Conservation (phyloP, 202 grass and related monocot species). For the Cymbopogon flexuosus region DNA sequence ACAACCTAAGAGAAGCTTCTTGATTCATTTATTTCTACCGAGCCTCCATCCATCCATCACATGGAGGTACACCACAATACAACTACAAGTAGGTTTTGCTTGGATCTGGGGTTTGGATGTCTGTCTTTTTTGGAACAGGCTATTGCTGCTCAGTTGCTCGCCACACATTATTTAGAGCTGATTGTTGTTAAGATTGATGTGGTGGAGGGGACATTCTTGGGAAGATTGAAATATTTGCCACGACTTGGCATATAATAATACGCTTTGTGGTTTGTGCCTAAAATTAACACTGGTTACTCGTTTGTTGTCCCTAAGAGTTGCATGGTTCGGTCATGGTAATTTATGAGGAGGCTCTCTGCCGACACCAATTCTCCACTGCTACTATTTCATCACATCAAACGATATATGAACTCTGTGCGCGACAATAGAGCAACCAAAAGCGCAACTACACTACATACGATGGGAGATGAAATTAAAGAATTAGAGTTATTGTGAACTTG, state of each 20-base stretch:
- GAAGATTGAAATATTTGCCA: slow-evolving; percentile 38
- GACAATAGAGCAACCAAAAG: background rate
- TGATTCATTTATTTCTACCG: background rate
- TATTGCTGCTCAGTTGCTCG: slow-evolving; percentile 26
- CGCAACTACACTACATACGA: background rate
- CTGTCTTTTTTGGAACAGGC: slow-evolving; percentile 67
- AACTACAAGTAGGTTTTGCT: slow-evolving; percentile 36
- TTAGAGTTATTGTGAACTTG: background rate
- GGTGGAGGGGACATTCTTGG: slow-evolving; percentile 60
- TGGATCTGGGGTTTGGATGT: slow-evolving; percentile 59
- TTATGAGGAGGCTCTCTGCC: background rate
- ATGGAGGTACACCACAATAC: slow-evolving; percentile 10
- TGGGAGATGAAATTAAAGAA: background rate
- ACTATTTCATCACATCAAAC: background rate
- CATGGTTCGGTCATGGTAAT: background rate
- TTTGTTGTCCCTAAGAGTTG: slow-evolving; percentile 1
- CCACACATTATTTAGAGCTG: slow-evolving; percentile 31
- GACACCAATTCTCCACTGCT: too few relatives aligned
- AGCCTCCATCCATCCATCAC: slow-evolving; percentile 23
- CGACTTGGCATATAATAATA: slow-evolving; percentile 28
- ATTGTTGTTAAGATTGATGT: slow-evolving; percentile 45
- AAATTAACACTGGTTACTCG: background rate
- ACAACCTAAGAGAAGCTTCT: slow-evolving; percentile 10
- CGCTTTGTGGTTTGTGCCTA: slow-evolving; percentile 26
- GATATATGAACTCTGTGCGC: background rate